These are phyloP conservation scores for Cladorrhinum samala DNA, from an alignment of 495 filamentous ascomycete genomes.

Conservation along the genomic window DNA sequence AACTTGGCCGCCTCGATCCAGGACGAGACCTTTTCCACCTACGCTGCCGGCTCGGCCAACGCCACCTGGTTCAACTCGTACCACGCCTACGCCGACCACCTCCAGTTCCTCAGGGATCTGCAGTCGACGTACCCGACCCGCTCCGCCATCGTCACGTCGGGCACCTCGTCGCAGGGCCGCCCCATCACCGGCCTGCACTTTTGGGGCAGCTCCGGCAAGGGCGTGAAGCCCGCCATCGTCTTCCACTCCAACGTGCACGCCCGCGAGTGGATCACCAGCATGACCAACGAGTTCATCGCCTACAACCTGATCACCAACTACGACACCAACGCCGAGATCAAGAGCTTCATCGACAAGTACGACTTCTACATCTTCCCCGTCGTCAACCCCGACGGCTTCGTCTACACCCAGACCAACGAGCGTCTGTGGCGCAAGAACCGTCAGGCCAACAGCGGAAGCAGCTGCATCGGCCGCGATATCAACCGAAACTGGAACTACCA, in stretches of 20 bases:
- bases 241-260: slow-evolving; percentile 59
- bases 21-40: slow-evolving; percentile 19
- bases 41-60: slow-evolving; percentile 19
- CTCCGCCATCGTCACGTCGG: slow-evolving; percentile 46
- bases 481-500: slow-evolving; percentile 57
- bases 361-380: slow-evolving; percentile 60
- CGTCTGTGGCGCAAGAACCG: slow-evolving; percentile 62
- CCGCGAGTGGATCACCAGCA: slow-evolving; percentile 60
- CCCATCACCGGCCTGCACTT: slow-evolving; percentile 55
- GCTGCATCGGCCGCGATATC: slow-evolving; percentile 54
- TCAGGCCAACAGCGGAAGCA: slow-evolving; percentile 34
- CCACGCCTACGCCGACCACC: slow-evolving; percentile 48
- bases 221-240: slow-evolving; percentile 49
- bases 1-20: slow-evolving; percentile 26
- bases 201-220: slow-evolving; percentile 46
- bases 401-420: slow-evolving; percentile 51
- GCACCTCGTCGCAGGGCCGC: slow-evolving; percentile 46
- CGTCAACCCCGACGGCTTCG: slow-evolving; percentile 59
- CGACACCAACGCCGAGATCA: slow-evolving; percentile 33
- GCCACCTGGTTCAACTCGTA: slow-evolving; percentile 51
- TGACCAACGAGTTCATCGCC: slow-evolving; percentile 50
- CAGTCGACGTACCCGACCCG: slow-evolving; percentile 38
- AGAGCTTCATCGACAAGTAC: slow-evolving; percentile 48
- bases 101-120: slow-evolving; percentile 46
- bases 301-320: slow-evolving; percentile 48